These are phyloP conservation scores for Arthroderma sp. DNA, from an alignment of 2,329 filamentous ascomycete species.

Conservation along the genomic window DNA sequence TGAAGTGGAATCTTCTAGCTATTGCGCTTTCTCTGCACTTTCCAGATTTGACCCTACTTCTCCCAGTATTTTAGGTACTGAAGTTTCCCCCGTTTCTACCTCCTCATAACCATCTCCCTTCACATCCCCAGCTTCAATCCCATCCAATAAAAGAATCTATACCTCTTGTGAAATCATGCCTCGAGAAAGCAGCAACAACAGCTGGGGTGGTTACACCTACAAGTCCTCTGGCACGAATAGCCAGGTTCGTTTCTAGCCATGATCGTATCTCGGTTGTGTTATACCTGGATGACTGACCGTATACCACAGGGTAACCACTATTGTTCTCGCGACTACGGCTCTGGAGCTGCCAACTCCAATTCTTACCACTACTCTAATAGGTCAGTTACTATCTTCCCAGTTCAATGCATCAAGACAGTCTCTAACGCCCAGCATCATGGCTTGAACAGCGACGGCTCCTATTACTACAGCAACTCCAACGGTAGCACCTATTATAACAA, in stretches of 20 bases:
- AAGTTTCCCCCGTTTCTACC: neutral
- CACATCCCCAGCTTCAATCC: neutral
- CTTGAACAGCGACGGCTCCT: constrained; percentile 44
- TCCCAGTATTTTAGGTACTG: neutral
- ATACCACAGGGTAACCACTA: constrained; percentile 51
- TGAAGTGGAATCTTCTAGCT: no score
- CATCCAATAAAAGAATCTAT: neutral
- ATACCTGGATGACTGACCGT: neutral
- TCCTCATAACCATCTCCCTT: neutral
- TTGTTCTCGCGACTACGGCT: constrained; percentile 51
- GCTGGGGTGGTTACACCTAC: constrained; percentile 22
- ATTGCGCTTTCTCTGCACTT: no score
- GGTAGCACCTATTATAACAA: constrained; percentile 56
- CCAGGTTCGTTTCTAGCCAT: constrained; percentile 33
- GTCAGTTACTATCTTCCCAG: constrained; percentile 25
- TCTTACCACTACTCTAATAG: constrained; percentile 51
- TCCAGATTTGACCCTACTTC: neutral
- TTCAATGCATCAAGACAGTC: neutral
- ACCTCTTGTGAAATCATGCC: constrained; percentile 2
- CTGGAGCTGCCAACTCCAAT: constrained; percentile 42
- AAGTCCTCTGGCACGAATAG: constrained; percentile 46
- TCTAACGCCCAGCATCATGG: neutral
- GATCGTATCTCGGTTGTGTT: neutral
- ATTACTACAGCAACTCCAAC: constrained; percentile 60
- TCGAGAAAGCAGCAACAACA: constrained; percentile 1